Percentiles rank a stretch among this genome's conserved stretches.
Evolutionary conservation across 768 basidiomycete species (phyloP).

Genomic region (Chlorophyllum brunneum): DNA sequence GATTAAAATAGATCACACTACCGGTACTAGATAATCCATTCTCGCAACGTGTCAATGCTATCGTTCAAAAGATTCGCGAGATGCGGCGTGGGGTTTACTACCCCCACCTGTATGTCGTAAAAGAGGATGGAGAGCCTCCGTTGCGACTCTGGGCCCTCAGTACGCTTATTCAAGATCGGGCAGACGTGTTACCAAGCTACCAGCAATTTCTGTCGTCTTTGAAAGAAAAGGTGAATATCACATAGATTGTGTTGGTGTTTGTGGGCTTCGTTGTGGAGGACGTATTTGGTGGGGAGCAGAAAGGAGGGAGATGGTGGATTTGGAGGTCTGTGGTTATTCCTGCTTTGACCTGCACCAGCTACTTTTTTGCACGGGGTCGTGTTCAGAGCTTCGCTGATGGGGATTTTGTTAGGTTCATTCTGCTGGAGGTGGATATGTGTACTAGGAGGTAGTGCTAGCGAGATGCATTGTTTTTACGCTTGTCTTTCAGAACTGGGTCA

Average conservation of each 20-base stretch:
- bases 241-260: slow-evolving; percentile 15
- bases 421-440: not conserved
- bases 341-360: too few species aligned
- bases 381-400: too few species aligned
- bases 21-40: slow-evolving; percentile 89
- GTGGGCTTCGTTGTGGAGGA: not conserved
- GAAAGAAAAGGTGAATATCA: slow-evolving; percentile 76
- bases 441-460: not conserved
- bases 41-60: slow-evolving; percentile 91
- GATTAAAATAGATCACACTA: slow-evolving; percentile 65
- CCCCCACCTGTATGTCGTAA: slow-evolving; percentile 93
- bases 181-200: slow-evolving; percentile 93
- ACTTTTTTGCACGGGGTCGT: too few species aligned
- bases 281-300: not conserved
- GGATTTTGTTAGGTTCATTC: not conserved
- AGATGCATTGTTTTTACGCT: not conserved
- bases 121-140: slow-evolving; percentile 96
- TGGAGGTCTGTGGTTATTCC: not conserved
- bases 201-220: slow-evolving; percentile 88
- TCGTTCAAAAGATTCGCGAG: slow-evolving; percentile 93
- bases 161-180: slow-evolving; percentile 91
- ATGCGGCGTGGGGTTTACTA: slow-evolving; percentile 90
- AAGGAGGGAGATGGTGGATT: not conserved
- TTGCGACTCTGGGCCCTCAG: slow-evolving; percentile 94
- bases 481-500: too few species aligned